phyloP scores from a whole-genome alignment of 257 asterid genomes.

The Jaltomata sinuosa region DNA sequence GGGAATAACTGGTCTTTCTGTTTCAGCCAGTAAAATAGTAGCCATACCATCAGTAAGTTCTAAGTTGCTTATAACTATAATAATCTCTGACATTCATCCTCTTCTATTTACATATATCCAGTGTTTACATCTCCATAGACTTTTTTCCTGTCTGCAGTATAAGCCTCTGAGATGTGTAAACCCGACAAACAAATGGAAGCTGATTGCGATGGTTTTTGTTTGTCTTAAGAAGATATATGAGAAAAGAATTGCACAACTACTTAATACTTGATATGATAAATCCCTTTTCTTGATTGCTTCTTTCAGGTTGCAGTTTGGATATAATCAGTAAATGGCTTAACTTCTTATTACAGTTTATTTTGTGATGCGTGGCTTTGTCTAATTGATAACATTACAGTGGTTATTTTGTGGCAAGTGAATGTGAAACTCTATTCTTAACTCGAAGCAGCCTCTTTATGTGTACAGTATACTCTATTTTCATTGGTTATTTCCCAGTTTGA shows the following conservation, averaged over 20 bases:
- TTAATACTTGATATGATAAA: background rate
- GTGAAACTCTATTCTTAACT: background rate
- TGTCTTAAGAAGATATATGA: background rate
- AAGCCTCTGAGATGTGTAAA: background rate
- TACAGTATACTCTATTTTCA: background rate
- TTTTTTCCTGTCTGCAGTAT: background rate
- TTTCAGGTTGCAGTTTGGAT: background rate
- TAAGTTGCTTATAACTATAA: background rate
- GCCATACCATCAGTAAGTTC: constrained; percentile 32
- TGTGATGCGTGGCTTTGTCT: background rate
- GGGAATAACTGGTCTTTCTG: constrained; percentile 86
- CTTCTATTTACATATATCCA: background rate
- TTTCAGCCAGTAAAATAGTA: constrained; percentile 82
- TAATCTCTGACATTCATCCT: background rate
- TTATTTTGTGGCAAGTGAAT: background rate
- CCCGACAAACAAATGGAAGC: background rate
- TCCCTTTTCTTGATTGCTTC: background rate
- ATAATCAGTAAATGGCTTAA: background rate
- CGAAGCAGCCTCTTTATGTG: background rate
- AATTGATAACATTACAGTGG: background rate
- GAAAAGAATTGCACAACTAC: background rate
- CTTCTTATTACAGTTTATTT: background rate
- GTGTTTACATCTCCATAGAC: background rate
- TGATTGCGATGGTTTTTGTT: background rate
- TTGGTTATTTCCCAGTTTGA: background rate